Conservation (phyloP, 805 yeast genomes). For the Kazachstania viticola region DNA sequence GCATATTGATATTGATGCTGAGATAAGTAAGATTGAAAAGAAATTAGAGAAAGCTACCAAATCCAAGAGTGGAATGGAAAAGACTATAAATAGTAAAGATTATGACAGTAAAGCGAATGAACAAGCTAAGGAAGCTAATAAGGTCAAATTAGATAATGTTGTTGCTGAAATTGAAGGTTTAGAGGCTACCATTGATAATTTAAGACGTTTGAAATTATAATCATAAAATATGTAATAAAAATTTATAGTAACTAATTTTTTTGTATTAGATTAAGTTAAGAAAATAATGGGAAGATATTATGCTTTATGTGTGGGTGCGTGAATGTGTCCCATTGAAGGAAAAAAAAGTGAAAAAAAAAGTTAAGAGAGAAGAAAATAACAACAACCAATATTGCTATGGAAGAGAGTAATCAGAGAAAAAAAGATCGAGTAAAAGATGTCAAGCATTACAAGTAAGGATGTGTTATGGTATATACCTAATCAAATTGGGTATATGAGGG, state of each 20-base stretch:
- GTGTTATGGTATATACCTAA: conserved; percentile 81
- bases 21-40: conserved; percentile 70
- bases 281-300: no score
- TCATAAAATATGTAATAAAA: background rate
- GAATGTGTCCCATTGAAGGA: no score
- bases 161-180: conserved; percentile 85
- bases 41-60: conserved; percentile 59
- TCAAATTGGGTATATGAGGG: conserved; percentile 80
- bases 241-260: no score
- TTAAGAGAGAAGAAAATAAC: background rate
- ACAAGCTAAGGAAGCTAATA: conserved; percentile 70
- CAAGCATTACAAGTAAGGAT: conserved; percentile 38
- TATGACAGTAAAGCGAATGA: conserved; percentile 77
- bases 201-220: conserved; percentile 63
- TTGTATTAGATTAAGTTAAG: no score
- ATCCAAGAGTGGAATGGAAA: conserved; percentile 51
- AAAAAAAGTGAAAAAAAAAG: no score
- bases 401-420: no score
- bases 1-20: conserved; percentile 84
- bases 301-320: no score
- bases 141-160: conserved; percentile 53
- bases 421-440: no score
- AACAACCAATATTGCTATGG: no score
- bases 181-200: conserved; percentile 72
- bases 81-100: conserved; percentile 59